A percentile compares a stretch with the other conserved stretches of the same genome.
Conservation (phyloP, 1,284 basidiomycete genomes). For the Gomphus bonarii region DNA sequence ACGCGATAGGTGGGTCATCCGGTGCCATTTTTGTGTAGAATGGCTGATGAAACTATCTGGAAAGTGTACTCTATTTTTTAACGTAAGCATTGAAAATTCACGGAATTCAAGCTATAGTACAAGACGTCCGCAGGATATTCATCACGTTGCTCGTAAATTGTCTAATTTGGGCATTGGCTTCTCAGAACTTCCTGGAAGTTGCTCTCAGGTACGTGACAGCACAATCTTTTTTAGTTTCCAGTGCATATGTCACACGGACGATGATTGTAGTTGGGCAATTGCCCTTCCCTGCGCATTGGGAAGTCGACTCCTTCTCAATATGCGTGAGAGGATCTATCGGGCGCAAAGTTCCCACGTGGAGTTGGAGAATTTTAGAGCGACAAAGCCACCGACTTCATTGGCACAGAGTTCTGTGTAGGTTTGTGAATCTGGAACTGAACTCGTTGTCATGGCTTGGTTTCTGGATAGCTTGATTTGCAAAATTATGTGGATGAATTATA, state of each 20-base stretch:
- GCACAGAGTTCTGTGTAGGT: not conserved
- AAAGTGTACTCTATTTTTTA: not conserved
- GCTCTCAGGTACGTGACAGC: constrained; percentile 23
- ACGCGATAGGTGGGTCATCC: not conserved
- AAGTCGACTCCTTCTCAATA: constrained; percentile 44
- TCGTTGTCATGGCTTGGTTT: no score
- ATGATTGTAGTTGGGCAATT: constrained; percentile 43
- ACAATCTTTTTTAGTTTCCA: constrained; percentile 1
- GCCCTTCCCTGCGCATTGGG: constrained; percentile 46
- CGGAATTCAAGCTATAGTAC: not conserved
- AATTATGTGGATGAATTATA: no score
- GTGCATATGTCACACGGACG: constrained; percentile 21
- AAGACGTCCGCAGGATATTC: constrained; percentile 31
- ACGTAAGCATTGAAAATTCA: not conserved
- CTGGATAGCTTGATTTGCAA: no score
- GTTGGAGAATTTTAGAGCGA: not conserved
- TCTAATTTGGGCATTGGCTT: constrained; percentile 37
- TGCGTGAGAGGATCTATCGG: constrained; percentile 22
- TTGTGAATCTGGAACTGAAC: no score
- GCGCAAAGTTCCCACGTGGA: not conserved
- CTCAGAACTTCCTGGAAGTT: constrained; percentile 9
- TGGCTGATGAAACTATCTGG: not conserved
- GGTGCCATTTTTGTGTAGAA: not conserved
- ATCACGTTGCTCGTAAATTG: constrained; percentile 43
- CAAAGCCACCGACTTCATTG: not conserved